A percentile compares a stretch with the other conserved stretches of the same genome.
Evolutionary conservation across 2,329 filamentous ascomycete genomes (phyloP).

Genomic region (Calycina herbarum): DNA sequence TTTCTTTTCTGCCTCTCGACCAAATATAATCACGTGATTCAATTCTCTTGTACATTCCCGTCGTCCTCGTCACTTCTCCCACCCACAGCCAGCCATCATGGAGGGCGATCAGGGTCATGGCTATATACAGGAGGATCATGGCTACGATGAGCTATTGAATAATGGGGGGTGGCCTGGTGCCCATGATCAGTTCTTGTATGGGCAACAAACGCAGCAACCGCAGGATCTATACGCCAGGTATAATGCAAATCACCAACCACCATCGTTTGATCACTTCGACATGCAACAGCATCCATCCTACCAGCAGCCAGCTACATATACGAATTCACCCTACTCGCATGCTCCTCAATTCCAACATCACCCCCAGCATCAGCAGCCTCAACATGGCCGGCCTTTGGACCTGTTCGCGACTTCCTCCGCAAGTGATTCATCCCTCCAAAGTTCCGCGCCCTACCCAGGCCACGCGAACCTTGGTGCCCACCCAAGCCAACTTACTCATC

Average conservation of each 20-base stretch:
- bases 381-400: conserved; percentile 30
- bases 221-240: conserved; percentile 5
- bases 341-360: conserved; percentile 30
- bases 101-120: conserved; percentile 32
- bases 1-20: conserved; percentile 7
- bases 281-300: conserved; percentile 21
- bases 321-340: conserved; percentile 32
- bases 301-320: conserved; percentile 28
- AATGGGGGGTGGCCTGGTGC: conserved; percentile 28
- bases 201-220: conserved; percentile 22
- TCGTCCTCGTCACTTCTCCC: neutral
- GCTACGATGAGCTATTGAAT: conserved; percentile 34
- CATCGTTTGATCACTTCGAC: conserved; percentile 29
- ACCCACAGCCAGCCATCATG: conserved; percentile 24
- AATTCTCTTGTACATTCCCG: neutral
- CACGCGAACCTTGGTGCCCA: neutral
- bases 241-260: conserved; percentile 4
- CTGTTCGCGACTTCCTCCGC: conserved; percentile 29
- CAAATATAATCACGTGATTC: conserved; percentile 4
- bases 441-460: conserved; percentile 19
- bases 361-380: conserved; percentile 20
- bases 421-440: conserved; percentile 32
- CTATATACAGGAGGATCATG: conserved; percentile 31
- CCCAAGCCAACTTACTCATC: conserved; percentile 12
- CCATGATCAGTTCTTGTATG: conserved; percentile 28